These are phyloP conservation scores for Pugionium cornutum DNA, from an alignment of 345 rosid genomes.

Conservation along the genomic window DNA sequence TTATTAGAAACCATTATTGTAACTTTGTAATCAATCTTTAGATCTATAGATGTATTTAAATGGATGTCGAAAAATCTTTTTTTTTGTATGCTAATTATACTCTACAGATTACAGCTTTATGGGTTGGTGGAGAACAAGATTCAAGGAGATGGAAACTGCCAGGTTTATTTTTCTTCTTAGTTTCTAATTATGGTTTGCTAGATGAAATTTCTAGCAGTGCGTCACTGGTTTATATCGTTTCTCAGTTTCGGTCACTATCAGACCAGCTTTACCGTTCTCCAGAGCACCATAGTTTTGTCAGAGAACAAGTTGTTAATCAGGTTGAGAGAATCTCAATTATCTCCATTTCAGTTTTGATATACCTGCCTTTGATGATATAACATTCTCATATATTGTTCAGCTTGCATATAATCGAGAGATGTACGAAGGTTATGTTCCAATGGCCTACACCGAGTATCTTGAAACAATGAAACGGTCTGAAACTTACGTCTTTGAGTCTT, in stretches of 20 bases:
- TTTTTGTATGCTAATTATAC: constrained; percentile 9
- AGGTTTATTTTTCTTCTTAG: constrained; percentile 39
- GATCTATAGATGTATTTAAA: neutral
- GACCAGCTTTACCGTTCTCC: constrained; percentile 87
- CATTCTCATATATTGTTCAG: constrained; percentile 23
- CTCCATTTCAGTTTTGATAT: neutral
- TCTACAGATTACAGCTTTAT: constrained; percentile 58
- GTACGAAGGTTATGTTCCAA: constrained; percentile 73
- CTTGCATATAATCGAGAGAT: constrained; percentile 49
- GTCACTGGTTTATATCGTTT: constrained; percentile 16
- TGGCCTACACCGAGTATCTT: constrained; percentile 66
- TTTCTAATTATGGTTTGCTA: constrained; percentile 1
- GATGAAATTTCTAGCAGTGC: constrained; percentile 1
- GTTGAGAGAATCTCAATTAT: constrained; percentile 31
- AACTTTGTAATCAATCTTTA: no score
- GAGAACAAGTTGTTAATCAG: constrained; percentile 72
- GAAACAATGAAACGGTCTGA: constrained; percentile 64
- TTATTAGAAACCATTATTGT: no score
- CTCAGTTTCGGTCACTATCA: constrained; percentile 81
- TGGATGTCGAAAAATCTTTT: constrained; percentile 3
- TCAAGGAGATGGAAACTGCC: constrained; percentile 74
- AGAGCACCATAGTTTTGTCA: constrained; percentile 69
- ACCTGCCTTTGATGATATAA: neutral
- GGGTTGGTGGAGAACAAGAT: constrained; percentile 66
- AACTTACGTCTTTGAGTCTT: neutral